Evolutionary conservation across 2,329 filamentous ascomycete species (phyloP), one percentile per base, ranked within the genome.

Genomic region (Talaromyces sp.): DNA sequence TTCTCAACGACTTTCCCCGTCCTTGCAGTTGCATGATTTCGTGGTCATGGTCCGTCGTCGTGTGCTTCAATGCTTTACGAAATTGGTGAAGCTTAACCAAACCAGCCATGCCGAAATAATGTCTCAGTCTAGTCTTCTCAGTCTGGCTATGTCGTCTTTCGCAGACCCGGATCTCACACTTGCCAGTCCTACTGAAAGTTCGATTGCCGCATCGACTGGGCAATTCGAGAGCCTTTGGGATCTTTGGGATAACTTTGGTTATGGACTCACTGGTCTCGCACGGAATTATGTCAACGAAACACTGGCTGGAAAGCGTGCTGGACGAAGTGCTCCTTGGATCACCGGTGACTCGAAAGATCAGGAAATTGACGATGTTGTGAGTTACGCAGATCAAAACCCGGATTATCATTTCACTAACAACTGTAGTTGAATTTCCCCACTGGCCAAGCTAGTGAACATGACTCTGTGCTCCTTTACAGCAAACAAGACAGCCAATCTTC

Each of bases 141-240:
- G 93, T 1, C 82, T 96, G 25, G 92, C 93, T 0, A 90, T 97
- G 30, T 91, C 92, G 0, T 89, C 93, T 1, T 98, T 99, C 73
- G 92, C 95, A 0, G 93, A 98, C 69, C 92, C 93, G 0, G 96
- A 96, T 71, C 87, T 74, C 8, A 62, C 87, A 0, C 88, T 91
- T 17, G 68, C 73, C 19, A 93, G 87, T 68, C 93, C 92, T 1
- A 75, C 98, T 55, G 96, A 93, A 70, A 90, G 91, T 15, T 92
- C 93, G 0, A 97, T 99, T 69, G 93, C 93, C 19, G 95, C 89
- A 66, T 91, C 93, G 17, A 91, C 92, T 1, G 92, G 91, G 6
- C 90, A 87, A 2, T 97, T 98, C 70, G 95, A 99, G 69, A 93
- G 88, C 0, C 86, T 99, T 44, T 99, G 95, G 95, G 93, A 98